These are phyloP conservation scores for Tarenaya hassleriana DNA, from an alignment of 345 rosid genomes.

Conservation along the genomic window DNA sequence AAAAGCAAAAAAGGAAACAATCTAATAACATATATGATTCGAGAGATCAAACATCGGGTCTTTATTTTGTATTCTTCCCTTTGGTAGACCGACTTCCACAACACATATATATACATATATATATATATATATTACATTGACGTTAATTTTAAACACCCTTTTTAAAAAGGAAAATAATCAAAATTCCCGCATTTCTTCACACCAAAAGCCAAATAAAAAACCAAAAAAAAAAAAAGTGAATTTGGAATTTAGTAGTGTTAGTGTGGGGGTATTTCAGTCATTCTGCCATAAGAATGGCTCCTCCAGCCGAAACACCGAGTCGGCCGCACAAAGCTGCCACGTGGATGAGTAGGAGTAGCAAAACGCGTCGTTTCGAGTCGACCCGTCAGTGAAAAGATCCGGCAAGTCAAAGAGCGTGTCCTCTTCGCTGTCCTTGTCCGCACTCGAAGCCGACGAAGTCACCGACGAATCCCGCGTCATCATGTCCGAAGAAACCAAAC, in stretches of 20 bases:
- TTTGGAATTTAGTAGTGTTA: slow-evolving; percentile 8
- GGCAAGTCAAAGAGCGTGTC: slow-evolving; percentile 76
- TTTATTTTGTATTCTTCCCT: too few relatives aligned
- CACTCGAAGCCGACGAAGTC: slow-evolving; percentile 32
- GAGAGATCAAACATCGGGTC: too few relatives aligned
- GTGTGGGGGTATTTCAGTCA: slow-evolving; percentile 16
- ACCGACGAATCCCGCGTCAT: slow-evolving; percentile 24
- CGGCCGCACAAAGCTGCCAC: slow-evolving; percentile 59
- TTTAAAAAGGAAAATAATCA: too few relatives aligned
- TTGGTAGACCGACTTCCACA: too few relatives aligned
- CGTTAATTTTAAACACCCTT: too few relatives aligned
- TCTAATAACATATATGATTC: too few relatives aligned
- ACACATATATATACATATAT: too few relatives aligned
- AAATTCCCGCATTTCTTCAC: too few relatives aligned
- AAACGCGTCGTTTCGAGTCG: slow-evolving; percentile 33
- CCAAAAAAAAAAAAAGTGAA: neutral
- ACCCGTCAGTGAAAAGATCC: slow-evolving; percentile 50
- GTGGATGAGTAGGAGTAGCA: slow-evolving; percentile 31
- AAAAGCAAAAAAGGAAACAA: too few relatives aligned
- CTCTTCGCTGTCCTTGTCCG: slow-evolving; percentile 34
- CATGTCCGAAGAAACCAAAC: slow-evolving; percentile 25
- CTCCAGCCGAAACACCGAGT: slow-evolving; percentile 44
- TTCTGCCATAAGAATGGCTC: slow-evolving; percentile 45
- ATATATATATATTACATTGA: too few relatives aligned
- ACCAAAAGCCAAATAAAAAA: too few relatives aligned